Evolutionary conservation across 2,329 filamentous ascomycete genomes (phyloP), one percentile per base, ranked within the genome.

Genomic region (Tolypocladium ovalisporum): DNA sequence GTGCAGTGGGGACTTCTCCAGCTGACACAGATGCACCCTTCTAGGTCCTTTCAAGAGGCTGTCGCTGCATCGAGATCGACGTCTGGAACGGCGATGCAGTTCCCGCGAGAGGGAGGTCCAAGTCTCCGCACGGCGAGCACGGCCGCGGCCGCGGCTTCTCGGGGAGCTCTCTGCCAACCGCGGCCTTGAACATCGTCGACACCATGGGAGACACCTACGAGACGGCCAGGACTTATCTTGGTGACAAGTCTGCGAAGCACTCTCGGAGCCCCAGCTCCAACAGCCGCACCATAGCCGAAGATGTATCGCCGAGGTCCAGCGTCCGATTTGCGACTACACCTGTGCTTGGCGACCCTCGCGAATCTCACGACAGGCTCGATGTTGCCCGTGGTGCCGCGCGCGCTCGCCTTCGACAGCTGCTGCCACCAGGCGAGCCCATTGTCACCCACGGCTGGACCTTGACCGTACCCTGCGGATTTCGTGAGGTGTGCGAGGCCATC

Each of bases 31-130:
- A 35, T 22, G 29, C 29, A 6, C 34, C 56, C 9, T 55, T 40
- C 64, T 47, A 89, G 81, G 87, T 88, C 15, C 82, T 97, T 15
- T 77, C 82, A 39, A 81, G 84, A 55, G 89, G 89, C 53, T 96
- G 92, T 67, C 85, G 92, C 60, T 97, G 91, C 67, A 90, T 97
- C 52, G 92, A 97, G 70, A 94, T 97, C 57, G 93, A 97, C 67
- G 90, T 97, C 3, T 96, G 92, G 89, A 89, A 97, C 70, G 89
- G 90, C 15, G 76, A 81, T 60, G 70, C 75, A 22, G 70, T 70
- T 49, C 67, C 71, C 4, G 70, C 68, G 6, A 70, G 68, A 6
- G 63, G 59, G 42, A 61, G 67, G 27, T 71, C 73, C 34, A 76
- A 71, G 52, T 72, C 74, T 0, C 70, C 72, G 19, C 72, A 71